phyloP scores from a whole-genome alignment of 345 rosid species.

The Hibiscus mutabilis region DNA sequence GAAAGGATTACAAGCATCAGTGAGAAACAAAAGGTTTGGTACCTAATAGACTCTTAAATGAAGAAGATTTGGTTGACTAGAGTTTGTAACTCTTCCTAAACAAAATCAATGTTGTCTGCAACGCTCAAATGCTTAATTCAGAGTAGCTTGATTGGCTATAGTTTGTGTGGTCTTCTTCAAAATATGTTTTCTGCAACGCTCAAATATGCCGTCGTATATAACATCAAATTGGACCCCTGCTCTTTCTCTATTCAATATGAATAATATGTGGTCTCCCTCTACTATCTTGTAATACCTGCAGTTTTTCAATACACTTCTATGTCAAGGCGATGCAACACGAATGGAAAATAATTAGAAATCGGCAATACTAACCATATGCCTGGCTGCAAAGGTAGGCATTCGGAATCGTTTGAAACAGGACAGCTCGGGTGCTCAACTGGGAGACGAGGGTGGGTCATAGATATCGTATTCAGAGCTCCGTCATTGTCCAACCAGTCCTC shows the following conservation, averaged over 20 bases:
- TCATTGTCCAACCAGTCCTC: constrained; percentile 97
- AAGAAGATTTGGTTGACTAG: background rate
- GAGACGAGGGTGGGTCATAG: constrained; percentile 87
- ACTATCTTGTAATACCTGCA: constrained; percentile 91
- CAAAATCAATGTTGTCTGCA: no score
- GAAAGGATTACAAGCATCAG: no score
- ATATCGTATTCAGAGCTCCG: constrained; percentile 89
- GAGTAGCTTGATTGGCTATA: constrained; percentile 39
- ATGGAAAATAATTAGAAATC: background rate
- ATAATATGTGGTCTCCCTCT: constrained; percentile 81
- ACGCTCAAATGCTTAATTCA: no score
- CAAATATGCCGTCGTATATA: constrained; percentile 81
- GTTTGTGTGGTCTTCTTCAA: constrained; percentile 52
- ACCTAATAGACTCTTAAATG: background rate
- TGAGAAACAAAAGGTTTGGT: background rate
- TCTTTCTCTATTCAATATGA: constrained; percentile 77
- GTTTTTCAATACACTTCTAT: background rate
- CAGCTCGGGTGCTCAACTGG: constrained; percentile 70
- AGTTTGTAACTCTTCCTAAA: no score
- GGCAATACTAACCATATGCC: constrained; percentile 16
- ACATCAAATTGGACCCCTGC: constrained; percentile 89
- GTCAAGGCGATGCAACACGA: background rate
- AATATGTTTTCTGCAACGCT: constrained; percentile 83
- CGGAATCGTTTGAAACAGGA: constrained; percentile 45
- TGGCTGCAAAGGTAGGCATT: constrained; percentile 59